Base-by-base conservation (phyloP, 2,329 filamentous ascomycete genomes). In the Colletotrichum australisinense region DNA sequence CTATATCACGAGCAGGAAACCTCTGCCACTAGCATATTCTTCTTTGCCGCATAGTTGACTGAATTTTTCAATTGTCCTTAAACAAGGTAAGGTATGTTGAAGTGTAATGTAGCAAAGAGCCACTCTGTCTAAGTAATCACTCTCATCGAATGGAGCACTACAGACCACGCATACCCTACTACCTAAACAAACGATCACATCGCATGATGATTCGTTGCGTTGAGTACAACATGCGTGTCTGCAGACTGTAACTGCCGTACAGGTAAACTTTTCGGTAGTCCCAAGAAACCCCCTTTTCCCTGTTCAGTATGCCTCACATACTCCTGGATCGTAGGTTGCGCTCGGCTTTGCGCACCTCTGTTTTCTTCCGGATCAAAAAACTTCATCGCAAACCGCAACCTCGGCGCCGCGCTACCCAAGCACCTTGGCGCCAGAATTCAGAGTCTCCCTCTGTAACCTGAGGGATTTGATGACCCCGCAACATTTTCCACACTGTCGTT, bases 401-500 rank as follows among this genome's bases (percentile, higher is more conserved):
- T 63, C n/a, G 60, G 26, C 60, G 60, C 42, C 28, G 60, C 60
- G 60, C 60, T 63, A 12, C 22, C 30, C 14, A 14, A 46, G 60
- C 32, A 24, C 53, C 22, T 55, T 32, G n/a, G n/a, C 62, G 46
- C 62, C 30, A 38, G 30, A 35, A 8, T 64, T 38, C n/a, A 35
- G 22, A 30, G 28, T 26, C 62, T 53, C 28, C 46, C 56, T 26
- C 42, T 19, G 57, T 30, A 5, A 26, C n/a, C 26, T 19, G 24
- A 68, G 22, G 38, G 19, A 46, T 28, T 28, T 19, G 24, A 28
- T 26, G 28, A 38, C 32, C 69, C 68, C 63, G 63, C 68, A 71
- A 70, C 68, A 67, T 62, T 67, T 8, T 62, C 26, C 56, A 62
- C 63, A 35, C 26, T 67, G 68, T 67, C 63, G 68, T 56, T 71